Evolutionary conservation across 495 filamentous ascomycete species (phyloP), one percentile per base, ranked within the genome.

Genomic region (Melanomma pulvis-pyrius): DNA sequence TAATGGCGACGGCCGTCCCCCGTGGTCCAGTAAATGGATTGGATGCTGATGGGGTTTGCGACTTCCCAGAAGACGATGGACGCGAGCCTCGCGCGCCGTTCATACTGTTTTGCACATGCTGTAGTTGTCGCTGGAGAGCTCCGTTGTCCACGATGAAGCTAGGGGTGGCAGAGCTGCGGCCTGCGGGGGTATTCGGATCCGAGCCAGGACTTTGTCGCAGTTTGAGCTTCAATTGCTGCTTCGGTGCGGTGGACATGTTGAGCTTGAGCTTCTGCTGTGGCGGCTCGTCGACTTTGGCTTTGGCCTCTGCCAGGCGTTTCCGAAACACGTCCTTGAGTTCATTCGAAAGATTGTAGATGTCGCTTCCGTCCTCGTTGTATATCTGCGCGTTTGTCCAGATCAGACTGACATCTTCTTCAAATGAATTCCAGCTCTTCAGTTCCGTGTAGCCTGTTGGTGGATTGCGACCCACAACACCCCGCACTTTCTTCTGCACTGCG

Each of bases 291-390:
- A 81, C 78, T 26, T 74, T 71, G 26, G 68, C 63, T 73, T 90
- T 93, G 1, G 90, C 92, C 68, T 90, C 84, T 36, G 80, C 83
- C 15, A 96, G 69, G 29, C 86, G 81, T 30, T 82, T 78, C 26
- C 84, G 77, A 68, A 96, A 93, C 61, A 82, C 74, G 88, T 92
- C 61, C 8, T 28, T 9, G 9, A 50, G 55, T 80, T 67, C 74
- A 22, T 25, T 56, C n/a, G 91, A 90, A 59, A 92, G 80, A 21
- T 81, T 78, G 54, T 82, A 88, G 41, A 96, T 89, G 17, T 88
- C 86, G 70, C 92, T 96, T 2, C 83, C 90, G 69, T 96, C 92
- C 71, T 96, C 92, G 69, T 97, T 97, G 76, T 92, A 97, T 29
- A 86, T 84, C 53, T 87, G 86, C 4, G 92, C 93, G 77, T 97